phyloP scores from a whole-genome alignment of 2,329 filamentous ascomycete genomes.

The Penicillium capsulatum region DNA sequence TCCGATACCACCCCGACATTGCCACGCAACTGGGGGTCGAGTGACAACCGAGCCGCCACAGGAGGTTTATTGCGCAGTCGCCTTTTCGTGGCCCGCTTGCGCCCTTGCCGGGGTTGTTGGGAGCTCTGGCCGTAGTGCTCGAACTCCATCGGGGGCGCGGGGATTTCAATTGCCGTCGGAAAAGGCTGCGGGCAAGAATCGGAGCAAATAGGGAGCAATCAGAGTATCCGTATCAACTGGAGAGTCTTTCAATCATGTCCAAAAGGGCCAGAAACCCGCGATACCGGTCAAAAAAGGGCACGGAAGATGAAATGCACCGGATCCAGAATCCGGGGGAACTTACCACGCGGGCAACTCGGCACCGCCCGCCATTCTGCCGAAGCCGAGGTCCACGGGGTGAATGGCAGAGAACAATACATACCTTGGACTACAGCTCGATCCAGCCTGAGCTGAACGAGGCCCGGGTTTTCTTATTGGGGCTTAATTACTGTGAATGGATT shows the following conservation, averaged over 20 bases:
- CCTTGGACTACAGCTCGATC: too few species aligned
- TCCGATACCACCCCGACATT: slow-evolving; percentile 83
- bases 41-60: slow-evolving; percentile 71
- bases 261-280: slow-evolving; percentile 4
- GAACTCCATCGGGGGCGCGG: slow-evolving; percentile 40
- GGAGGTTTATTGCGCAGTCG: slow-evolving; percentile 61
- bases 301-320: slow-evolving; percentile 14
- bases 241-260: slow-evolving; percentile 3
- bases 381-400: slow-evolving; percentile 40
- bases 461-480: too few species aligned
- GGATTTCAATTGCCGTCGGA: slow-evolving; percentile 22
- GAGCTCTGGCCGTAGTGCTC: slow-evolving; percentile 37
- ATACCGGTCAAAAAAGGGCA: slow-evolving; percentile 5
- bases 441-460: too few species aligned
- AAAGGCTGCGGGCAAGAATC: slow-evolving; percentile 6
- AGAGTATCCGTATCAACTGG: background rate
- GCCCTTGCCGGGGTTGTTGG: slow-evolving; percentile 50
- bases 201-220: background rate
- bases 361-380: slow-evolving; percentile 35
- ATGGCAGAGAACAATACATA: too few species aligned
- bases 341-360: slow-evolving; percentile 25
- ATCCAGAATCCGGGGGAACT: slow-evolving; percentile 32
- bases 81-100: slow-evolving; percentile 45
- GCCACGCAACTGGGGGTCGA: slow-evolving; percentile 80
- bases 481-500: too few species aligned